phyloP scores from a whole-genome alignment of 108 stramenopile genomes.

The Skeletonema potamos region DNA sequence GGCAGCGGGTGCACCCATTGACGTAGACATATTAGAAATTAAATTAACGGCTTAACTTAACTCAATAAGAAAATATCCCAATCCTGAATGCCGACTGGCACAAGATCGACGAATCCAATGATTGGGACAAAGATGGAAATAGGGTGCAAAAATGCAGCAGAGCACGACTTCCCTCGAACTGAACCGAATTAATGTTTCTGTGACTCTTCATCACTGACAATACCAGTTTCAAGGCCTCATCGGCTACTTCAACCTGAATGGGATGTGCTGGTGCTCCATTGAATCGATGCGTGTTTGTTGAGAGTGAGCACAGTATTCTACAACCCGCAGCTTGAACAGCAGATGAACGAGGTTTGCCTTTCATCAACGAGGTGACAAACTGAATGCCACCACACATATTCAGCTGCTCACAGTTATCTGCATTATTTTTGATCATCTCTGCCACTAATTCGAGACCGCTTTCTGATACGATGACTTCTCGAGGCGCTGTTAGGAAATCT shows the following conservation, averaged over 20 bases:
- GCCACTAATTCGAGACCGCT: conserved; percentile 17
- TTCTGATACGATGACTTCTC: conserved; percentile 15
- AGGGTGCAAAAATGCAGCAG: background rate
- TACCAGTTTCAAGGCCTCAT: background rate
- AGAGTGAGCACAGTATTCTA: background rate
- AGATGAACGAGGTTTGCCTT: conserved; percentile 1
- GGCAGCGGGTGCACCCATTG: too few relatives aligned
- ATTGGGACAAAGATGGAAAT: background rate
- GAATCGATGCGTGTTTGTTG: background rate
- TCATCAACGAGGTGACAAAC: conserved; percentile 26
- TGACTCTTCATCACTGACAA: conserved; percentile 2
- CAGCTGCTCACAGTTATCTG: conserved; percentile 9
- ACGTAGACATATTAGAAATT: too few relatives aligned
- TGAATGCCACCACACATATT: conserved; percentile 17
- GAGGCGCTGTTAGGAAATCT: conserved; percentile 3
- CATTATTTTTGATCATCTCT: conserved; percentile 18
- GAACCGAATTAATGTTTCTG: background rate
- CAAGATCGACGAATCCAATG: conserved; percentile 1
- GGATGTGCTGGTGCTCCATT: background rate
- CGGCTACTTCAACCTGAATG: background rate
- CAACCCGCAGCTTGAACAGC: background rate
- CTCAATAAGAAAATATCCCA: background rate
- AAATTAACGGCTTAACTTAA: background rate
- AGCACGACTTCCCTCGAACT: background rate
- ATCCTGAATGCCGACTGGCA: background rate